phyloP scores from a whole-genome alignment of 805 yeast genomes.

The Yamadazyma akitaensis region DNA sequence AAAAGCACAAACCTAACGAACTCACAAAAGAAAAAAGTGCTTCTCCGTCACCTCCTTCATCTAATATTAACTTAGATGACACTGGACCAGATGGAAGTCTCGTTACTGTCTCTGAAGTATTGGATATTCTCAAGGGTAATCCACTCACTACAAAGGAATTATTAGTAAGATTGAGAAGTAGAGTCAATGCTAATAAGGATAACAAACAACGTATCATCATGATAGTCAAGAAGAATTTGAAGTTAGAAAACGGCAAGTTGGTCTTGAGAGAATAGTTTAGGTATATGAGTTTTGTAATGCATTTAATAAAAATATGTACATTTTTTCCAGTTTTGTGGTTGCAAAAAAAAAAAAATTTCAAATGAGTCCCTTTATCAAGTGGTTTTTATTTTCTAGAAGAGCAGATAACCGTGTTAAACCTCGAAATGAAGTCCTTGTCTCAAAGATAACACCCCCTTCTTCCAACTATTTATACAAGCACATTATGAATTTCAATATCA shows the following conservation, averaged over 20 bases:
- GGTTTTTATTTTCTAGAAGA: not conserved
- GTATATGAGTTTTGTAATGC: not conserved
- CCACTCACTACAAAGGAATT: conserved; percentile 63
- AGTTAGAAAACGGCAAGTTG: conserved; percentile 46
- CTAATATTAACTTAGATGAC: conserved; percentile 27
- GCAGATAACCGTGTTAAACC: not conserved
- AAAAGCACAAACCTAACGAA: conserved; percentile 23
- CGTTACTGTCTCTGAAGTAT: conserved; percentile 71
- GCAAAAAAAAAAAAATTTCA: not conserved
- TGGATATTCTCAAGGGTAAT: conserved; percentile 53
- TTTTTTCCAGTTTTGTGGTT: not conserved
- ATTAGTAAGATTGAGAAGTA: conserved; percentile 56
- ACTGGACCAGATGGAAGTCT: conserved; percentile 41
- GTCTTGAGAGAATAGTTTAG: conserved; percentile 31
- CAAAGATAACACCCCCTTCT: not conserved
- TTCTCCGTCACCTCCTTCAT: conserved; percentile 15
- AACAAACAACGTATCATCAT: conserved; percentile 59
- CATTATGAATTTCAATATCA: too few species aligned
- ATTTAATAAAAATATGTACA: not conserved
- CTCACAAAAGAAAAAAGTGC: conserved; percentile 11
- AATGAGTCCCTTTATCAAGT: not conserved
- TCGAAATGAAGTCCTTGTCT: not conserved
- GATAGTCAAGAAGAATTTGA: conserved; percentile 56
- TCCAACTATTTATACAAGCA: too few species aligned
- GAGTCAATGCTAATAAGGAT: conserved; percentile 60